Evolutionary conservation across 2,329 filamentous ascomycete species (phyloP).

Genomic region (Aspergillus awamori): DNA sequence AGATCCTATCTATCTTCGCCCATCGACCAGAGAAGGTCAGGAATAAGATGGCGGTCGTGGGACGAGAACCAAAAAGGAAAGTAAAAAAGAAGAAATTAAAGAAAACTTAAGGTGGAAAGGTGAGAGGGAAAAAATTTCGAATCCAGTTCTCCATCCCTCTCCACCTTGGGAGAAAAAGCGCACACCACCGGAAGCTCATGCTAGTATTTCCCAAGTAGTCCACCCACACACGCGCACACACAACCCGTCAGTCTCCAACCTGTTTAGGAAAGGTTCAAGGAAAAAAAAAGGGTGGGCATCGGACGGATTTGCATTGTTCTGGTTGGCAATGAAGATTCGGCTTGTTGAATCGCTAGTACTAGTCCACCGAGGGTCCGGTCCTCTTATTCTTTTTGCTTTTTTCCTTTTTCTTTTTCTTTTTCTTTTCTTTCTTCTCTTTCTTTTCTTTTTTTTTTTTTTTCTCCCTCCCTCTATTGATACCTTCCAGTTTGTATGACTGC

Average conservation of each 20-base stretch:
- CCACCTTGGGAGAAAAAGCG: neutral
- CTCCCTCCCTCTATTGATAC: neutral
- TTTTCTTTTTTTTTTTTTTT: neutral
- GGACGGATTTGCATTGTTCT: constrained; percentile 17
- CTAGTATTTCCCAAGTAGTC: neutral
- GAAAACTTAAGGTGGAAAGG: neutral
- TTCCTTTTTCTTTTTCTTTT: neutral
- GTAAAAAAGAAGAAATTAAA: too few relatives aligned
- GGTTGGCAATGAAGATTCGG: constrained; percentile 19
- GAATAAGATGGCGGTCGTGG: too few relatives aligned
- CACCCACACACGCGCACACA: constrained; percentile 3
- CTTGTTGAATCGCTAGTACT: constrained; percentile 24
- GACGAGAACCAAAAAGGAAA: too few relatives aligned
- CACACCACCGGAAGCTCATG: neutral
- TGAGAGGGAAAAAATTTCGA: neutral
- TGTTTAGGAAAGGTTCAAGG: neutral
- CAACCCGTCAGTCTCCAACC: neutral
- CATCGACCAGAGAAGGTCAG: neutral
- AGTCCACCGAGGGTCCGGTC: constrained; percentile 16
- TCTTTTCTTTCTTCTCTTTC: neutral
- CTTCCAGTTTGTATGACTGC: neutral
- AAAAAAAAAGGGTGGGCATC: constrained; percentile 18
- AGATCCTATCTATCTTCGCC: neutral
- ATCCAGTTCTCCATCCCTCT: neutral
- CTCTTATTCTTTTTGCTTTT: constrained; percentile 7